Evolutionary conservation across 139 green algal genomes (phyloP), one percentile per base, ranked within the genome.

Genomic region (Prasinococcaceae sp.): DNA sequence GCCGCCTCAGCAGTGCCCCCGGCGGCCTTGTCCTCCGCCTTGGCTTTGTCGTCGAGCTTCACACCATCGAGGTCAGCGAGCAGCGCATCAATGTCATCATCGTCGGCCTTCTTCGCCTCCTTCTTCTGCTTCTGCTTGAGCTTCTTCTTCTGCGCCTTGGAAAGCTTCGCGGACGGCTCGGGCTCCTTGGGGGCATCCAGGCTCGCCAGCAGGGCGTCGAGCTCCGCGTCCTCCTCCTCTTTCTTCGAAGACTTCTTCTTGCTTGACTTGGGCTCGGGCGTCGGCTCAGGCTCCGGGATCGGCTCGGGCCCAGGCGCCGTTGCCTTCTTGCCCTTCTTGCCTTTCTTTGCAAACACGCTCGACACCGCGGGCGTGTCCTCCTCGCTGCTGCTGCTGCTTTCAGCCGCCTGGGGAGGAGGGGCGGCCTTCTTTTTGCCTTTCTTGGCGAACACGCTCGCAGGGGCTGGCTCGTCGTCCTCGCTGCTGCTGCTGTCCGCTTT

Each of bases 191-290:
- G 35, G 0, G 57, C 75, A 10, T 84, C 78, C n/a, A 89, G 47
- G 64, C 81, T 68, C 16, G 75, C 81, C n/a, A 86, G 47, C 35
- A 85, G 47, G 0, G 73, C 74, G 23, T 77, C 81, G 33, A 86
- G 52, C 44, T 82, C 78, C 28, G 55, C 67, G 8, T 84, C 75
- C 8, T 78, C 76, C 14, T 75, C 46, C 54, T 66, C 59, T 37
- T 75, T 77, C 40, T 61, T 55, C 27, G 65, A 65, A 19, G 56
- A 64, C 43, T 80, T 79, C 35, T 77, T 70, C 47, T 80, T 80
- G 22, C 52, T 30, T 25, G 17, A 36, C 22, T 50, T 50, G 29
- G 12, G 20, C 4, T 30, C 32, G 12, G 25, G 50, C 23, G 23
- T 8, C 4, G 22, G 35, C 14, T 33, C 43, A 3, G 20, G 32